Percentiles rank a stretch among this genome's conserved stretches.
Conservation (phyloP, 2,329 filamentous ascomycete species). For the Alternaria incomplexa region DNA sequence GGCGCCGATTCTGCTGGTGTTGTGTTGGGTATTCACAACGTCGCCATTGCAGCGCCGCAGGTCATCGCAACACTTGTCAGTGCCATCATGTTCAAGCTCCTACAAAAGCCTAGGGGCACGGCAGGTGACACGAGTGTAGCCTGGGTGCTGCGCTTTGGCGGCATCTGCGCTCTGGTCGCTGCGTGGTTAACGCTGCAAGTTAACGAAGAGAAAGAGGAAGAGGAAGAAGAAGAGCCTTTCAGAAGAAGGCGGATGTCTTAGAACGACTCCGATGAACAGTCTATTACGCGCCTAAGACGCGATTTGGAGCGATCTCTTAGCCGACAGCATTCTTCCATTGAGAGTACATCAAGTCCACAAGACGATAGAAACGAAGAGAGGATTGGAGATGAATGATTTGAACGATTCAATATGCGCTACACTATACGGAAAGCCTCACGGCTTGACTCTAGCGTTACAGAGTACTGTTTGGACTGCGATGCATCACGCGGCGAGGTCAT, state of each 20-base stretch:
- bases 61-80: slow-evolving; percentile 87
- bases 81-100: slow-evolving; percentile 79
- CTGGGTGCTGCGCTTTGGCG: slow-evolving; percentile 85
- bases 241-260: slow-evolving; percentile 31
- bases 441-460: neutral
- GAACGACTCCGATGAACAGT: slow-evolving; percentile 20
- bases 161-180: slow-evolving; percentile 76
- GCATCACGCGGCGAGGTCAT: slow-evolving; percentile 2
- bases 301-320: slow-evolving; percentile 18
- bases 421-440: neutral
- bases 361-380: neutral
- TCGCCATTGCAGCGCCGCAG: slow-evolving; percentile 89
- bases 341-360: neutral
- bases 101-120: slow-evolving; percentile 85
- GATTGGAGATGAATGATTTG: neutral
- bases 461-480: slow-evolving; percentile 5
- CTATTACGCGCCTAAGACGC: slow-evolving; percentile 9
- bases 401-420: neutral
- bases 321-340: neutral
- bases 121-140: slow-evolving; percentile 87
- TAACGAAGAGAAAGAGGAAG: slow-evolving; percentile 61
- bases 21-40: slow-evolving; percentile 93
- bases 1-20: slow-evolving; percentile 81
- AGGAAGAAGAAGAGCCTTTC: slow-evolving; percentile 28
- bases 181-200: slow-evolving; percentile 75